Evolutionary conservation across 495 filamentous ascomycete species (phyloP).

Genomic region (Parathielavia hyrcaniae): DNA sequence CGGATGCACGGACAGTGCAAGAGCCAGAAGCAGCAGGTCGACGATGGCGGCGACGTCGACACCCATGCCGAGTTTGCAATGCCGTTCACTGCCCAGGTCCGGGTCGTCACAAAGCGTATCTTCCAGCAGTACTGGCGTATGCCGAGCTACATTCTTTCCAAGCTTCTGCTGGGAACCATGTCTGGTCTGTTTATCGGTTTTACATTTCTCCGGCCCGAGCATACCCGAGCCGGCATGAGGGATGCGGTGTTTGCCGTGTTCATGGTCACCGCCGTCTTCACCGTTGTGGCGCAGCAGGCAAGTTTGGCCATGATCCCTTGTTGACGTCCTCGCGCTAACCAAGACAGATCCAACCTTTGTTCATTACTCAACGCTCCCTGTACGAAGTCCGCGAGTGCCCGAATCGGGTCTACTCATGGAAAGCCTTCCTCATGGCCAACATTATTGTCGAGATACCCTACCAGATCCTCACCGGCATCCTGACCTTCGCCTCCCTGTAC

Average conservation of each 20-base stretch:
- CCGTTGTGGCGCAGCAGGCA: slow-evolving; percentile 55
- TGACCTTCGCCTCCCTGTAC: slow-evolving; percentile 59
- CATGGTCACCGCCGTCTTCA: slow-evolving; percentile 61
- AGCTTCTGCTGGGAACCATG: slow-evolving; percentile 37
- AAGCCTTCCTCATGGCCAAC: slow-evolving; percentile 60
- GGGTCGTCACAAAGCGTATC: slow-evolving; percentile 48
- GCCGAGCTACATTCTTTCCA: slow-evolving; percentile 65
- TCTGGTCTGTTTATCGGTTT: slow-evolving; percentile 65
- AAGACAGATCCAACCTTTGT: slow-evolving; percentile 57
- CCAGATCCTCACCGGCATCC: slow-evolving; percentile 52
- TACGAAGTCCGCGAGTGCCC: slow-evolving; percentile 66
- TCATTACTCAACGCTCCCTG: slow-evolving; percentile 56
- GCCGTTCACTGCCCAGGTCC: slow-evolving; percentile 38
- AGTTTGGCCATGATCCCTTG: not conserved
- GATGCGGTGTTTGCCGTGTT: slow-evolving; percentile 64
- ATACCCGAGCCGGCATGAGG: slow-evolving; percentile 56
- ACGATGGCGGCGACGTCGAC: not conserved
- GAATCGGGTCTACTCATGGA: slow-evolving; percentile 67
- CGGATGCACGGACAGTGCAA: slow-evolving; percentile 31
- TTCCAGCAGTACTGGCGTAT: slow-evolving; percentile 75
- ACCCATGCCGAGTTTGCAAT: slow-evolving; percentile 28
- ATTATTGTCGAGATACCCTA: slow-evolving; percentile 72
- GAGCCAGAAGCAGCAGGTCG: not conserved
- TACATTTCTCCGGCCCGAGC: no score
- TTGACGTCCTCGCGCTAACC: not conserved